Percentiles rank a stretch among this genome's conserved stretches.
These are phyloP conservation scores for Wallacemonas sp. DNA, from an alignment of 208 protist species.

Conservation along the genomic window DNA sequence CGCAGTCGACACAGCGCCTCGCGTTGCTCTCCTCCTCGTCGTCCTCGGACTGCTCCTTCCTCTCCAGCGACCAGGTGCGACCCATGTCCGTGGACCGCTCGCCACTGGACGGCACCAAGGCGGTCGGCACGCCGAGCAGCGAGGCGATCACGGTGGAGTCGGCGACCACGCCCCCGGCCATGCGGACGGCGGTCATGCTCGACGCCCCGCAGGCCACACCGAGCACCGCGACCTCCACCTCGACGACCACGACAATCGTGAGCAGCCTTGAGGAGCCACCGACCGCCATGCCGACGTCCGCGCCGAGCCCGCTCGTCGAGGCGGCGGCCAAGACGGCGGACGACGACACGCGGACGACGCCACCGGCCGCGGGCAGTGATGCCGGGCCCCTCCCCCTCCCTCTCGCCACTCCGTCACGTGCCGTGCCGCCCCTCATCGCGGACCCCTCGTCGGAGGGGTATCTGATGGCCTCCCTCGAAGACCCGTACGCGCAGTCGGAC, in stretches of 20 bases:
- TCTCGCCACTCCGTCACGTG: too few species aligned
- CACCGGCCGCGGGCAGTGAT: too few species aligned
- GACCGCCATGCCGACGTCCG: too few species aligned
- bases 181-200: not conserved
- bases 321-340: too few species aligned
- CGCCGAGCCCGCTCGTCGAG: too few species aligned
- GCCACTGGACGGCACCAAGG: not conserved
- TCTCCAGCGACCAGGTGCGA: not conserved
- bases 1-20: not conserved
- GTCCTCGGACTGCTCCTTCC: not conserved
- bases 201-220: not conserved
- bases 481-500: slow-evolving; percentile 7
- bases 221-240: too few species aligned
- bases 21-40: not conserved
- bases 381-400: too few species aligned
- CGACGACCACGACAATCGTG: too few species aligned
- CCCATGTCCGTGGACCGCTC: not conserved
- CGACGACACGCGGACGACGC: too few species aligned
- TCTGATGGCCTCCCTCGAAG: not conserved
- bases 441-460: not conserved
- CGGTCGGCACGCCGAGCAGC: not conserved
- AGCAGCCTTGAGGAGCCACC: too few species aligned
- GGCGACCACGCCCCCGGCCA: not conserved
- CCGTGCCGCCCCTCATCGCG: too few species aligned
- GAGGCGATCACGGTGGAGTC: not conserved